Base-by-base conservation (phyloP, 139 green algal genomes). In the Spirogloea muscicola region DNA sequence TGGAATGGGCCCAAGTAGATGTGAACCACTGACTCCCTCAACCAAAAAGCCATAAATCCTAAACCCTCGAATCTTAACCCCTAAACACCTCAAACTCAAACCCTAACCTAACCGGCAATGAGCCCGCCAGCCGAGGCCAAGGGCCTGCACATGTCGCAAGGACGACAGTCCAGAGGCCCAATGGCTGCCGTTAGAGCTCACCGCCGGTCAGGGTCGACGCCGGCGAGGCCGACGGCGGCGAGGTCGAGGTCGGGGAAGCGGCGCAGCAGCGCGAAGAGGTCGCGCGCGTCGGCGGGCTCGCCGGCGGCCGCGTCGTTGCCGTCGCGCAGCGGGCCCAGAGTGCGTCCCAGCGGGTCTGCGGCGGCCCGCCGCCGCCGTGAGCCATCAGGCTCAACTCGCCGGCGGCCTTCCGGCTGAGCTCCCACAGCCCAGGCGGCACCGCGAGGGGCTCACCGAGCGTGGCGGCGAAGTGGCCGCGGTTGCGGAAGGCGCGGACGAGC, bases 201-300 rank as follows among this genome's bases (percentile, higher is more conserved):
- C 71, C 71, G 66, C 37, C 31, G 57, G 3, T 78, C 16, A n/a
- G 39, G 66, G 16, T 79, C 64, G 6, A 79, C 31, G 39, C 49
- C 49, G 25, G 7, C 31, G 31, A 79, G 64, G 25, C 71, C 71
- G 1, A 76, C 63, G 0, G 71, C 71, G 13, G n/a, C 25, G 2
- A 79, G 43, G 63, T 79, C 71, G 29, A 79, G 71, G 27, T 55
- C 25, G 18, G 71, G 71, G 27, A 65, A 79, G 64, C 77, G 77
- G 27, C 36, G 31, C 16, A 79, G 62, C n/a, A 79, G 60, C n/a
- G 27, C 42, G n/a, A 36, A 78, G 37, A 79, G 33, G 36, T 79
- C 71, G 29, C 10, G 25, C 27, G 60, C 71, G 41, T 79, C 44
- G 36, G 40, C 61, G 21, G 71, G 71, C 21, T 77, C 60, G 9